Evolutionary conservation across 2,329 filamentous ascomycete genomes (phyloP).

Genomic region (Talaromyces sp.): DNA sequence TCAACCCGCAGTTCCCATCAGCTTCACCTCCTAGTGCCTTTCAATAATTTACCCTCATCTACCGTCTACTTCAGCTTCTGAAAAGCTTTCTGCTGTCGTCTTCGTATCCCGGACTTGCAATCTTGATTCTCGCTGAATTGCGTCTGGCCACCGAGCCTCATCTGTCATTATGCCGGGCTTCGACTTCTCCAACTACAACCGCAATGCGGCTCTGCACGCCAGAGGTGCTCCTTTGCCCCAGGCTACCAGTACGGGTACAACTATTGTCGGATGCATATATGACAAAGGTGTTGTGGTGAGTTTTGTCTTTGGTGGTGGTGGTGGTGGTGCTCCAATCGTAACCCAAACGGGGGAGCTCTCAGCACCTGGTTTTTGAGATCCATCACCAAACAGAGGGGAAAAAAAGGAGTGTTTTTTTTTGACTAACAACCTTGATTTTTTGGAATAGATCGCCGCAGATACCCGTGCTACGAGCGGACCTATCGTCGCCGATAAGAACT

Average conservation of each 20-base stretch:
- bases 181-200: conserved; percentile 99
- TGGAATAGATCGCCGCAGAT: conserved; percentile 81
- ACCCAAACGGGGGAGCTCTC: not conserved
- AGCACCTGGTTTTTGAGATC: not conserved
- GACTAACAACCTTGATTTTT: conserved; percentile 7
- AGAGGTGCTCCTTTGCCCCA: conserved; percentile 92
- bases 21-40: conserved; percentile 19
- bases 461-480: conserved; percentile 95
- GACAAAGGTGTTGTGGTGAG: conserved; percentile 88
- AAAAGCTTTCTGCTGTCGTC: not conserved
- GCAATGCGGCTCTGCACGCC: conserved; percentile 93
- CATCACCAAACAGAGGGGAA: not conserved
- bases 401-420: conserved; percentile 16
- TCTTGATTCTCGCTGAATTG: not conserved
- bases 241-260: conserved; percentile 97
- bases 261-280: conserved; percentile 95
- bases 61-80: conserved; percentile 15
- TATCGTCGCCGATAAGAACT: conserved; percentile 99
- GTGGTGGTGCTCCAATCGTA: not conserved
- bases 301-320: conserved; percentile 32
- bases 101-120: not conserved
- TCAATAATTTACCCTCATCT: conserved; percentile 29
- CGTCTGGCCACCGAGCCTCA: conserved; percentile 13
- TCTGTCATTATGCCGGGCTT: conserved; percentile 78
- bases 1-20: conserved; percentile 30